Conservation (phyloP, 1,284 basidiomycete species). For the Mycena sp. region DNA sequence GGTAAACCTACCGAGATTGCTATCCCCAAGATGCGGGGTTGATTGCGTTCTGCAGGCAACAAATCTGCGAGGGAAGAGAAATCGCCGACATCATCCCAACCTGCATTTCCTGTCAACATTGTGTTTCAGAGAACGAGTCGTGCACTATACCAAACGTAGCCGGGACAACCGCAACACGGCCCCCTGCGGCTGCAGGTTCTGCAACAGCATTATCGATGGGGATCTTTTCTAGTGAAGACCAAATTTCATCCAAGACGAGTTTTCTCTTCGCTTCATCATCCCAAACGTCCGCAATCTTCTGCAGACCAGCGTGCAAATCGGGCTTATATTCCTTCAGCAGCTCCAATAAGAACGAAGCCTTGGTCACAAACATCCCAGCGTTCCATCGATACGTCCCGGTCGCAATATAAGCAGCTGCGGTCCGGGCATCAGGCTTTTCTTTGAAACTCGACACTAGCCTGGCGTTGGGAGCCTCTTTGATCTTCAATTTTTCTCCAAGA, state of each 20-base stretch:
- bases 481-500: conserved; percentile 73
- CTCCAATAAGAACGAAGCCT: conserved; percentile 74
- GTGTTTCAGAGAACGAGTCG: background rate
- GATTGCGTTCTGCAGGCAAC: conserved; percentile 81
- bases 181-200: conserved; percentile 81
- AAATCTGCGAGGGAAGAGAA: conserved; percentile 86
- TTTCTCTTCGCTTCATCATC: conserved; percentile 66
- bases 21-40: conserved; percentile 81
- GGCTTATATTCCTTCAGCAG: conserved; percentile 78
- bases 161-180: conserved; percentile 85
- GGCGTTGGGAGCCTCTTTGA: conserved; percentile 79
- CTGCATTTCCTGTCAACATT: conserved; percentile 48
- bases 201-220: conserved; percentile 88
- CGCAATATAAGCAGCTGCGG: conserved; percentile 82
- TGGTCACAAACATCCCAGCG: conserved; percentile 88
- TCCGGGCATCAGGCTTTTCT: conserved; percentile 86
- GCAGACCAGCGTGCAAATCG: conserved; percentile 69
- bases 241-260: conserved; percentile 66
- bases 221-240: conserved; percentile 82
- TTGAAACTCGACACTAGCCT: conserved; percentile 84
- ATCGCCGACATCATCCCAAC: conserved; percentile 90
- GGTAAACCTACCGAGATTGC: conserved; percentile 63
- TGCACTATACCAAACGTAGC: conserved; percentile 79
- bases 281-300: conserved; percentile 76
- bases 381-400: conserved; percentile 89